phyloP scores from a whole-genome alignment of 345 rosid genomes.

The Capsella bursapastoris region DNA sequence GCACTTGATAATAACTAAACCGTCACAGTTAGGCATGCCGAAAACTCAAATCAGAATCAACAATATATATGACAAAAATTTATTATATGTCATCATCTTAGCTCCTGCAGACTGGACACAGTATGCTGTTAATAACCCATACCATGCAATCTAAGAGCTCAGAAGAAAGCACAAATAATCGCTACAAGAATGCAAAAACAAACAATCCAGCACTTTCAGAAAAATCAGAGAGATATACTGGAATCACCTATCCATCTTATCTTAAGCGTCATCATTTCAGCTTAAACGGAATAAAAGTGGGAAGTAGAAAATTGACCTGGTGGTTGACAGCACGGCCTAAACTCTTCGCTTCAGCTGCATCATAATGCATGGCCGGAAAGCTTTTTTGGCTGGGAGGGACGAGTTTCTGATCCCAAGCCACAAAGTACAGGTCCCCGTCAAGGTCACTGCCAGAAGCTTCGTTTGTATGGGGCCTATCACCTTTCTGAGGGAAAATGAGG shows the following conservation, averaged over 20 bases:
- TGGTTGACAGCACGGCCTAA: conserved; percentile 55
- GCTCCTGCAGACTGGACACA: conserved; percentile 9
- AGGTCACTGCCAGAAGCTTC: conserved; percentile 99
- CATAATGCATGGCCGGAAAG: conserved; percentile 73
- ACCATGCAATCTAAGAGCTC: conserved; percentile 20
- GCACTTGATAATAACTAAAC: conserved; percentile 15
- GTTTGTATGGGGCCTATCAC: conserved; percentile 83
- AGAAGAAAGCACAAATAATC: conserved; percentile 14
- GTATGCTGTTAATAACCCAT: conserved; percentile 8
- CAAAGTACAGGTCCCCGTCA: conserved; percentile 92
- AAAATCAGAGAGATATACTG: conserved; percentile 17
- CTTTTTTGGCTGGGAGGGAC: conserved; percentile 81
- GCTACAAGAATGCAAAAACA: conserved; percentile 25
- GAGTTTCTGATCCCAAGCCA: conserved; percentile 88
- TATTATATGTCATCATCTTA: conserved; percentile 6
- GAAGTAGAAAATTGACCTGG: conserved; percentile 52
- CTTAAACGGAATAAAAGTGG: not conserved
- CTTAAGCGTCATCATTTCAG: conserved; percentile 9
- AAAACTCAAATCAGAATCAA: conserved; percentile 5
- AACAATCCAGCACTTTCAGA: not conserved
- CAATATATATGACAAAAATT: not conserved
- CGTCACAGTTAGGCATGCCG: conserved; percentile 21
- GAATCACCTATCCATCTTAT: conserved; percentile 16
- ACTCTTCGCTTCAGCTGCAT: conserved; percentile 48
- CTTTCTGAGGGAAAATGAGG: conserved; percentile 90